phyloP scores from a whole-genome alignment of 2,329 filamentous ascomycete species.

The Fusarium papillatum region DNA sequence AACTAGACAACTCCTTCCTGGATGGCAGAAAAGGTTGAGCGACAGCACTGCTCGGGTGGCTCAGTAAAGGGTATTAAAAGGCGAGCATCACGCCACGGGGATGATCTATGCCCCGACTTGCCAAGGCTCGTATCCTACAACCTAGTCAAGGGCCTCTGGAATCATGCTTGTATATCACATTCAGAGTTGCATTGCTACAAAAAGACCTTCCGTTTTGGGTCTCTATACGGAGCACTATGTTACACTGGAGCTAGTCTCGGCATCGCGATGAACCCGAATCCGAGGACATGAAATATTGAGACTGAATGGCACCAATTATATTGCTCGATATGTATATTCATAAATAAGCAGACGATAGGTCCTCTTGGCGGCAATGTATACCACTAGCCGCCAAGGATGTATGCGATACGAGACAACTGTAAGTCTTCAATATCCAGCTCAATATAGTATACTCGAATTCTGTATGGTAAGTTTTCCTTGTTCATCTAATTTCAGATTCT shows the following conservation, averaged over 20 bases:
- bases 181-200: neutral
- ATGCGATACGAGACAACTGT: rapidly evolving
- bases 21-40: neutral
- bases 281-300: neutral
- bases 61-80: neutral
- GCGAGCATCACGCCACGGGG: too few species aligned
- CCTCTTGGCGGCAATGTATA: neutral
- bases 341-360: neutral
- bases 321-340: neutral
- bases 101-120: neutral
- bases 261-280: neutral
- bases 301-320: neutral
- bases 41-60: neutral
- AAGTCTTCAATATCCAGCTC: neutral
- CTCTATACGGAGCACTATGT: neutral
- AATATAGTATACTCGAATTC: neutral
- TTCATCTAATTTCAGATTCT: too few species aligned
- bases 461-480: too few species aligned
- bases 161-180: neutral
- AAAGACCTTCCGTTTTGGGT: neutral
- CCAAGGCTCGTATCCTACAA: neutral
- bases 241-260: neutral
- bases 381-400: neutral
- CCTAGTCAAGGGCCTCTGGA: neutral
- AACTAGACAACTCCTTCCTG: neutral